These are phyloP conservation scores for Knufia petricola DNA, from an alignment of 2,329 filamentous ascomycete species.

Conservation along the genomic window DNA sequence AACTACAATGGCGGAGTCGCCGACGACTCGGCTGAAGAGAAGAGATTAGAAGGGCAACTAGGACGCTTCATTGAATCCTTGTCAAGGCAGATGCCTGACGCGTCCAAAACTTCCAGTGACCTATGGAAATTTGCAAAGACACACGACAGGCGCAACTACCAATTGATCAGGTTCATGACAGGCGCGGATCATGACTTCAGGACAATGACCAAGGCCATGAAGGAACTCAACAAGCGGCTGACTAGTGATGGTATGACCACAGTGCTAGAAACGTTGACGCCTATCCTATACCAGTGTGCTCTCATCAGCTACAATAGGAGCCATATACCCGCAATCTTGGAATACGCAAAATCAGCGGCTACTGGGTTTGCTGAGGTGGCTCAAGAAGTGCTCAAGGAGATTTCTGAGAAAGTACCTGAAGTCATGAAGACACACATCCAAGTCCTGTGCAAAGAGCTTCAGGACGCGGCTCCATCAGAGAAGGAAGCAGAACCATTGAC, in stretches of 20 bases:
- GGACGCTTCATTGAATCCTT: slow-evolving; percentile 64
- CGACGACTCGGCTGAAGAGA: slow-evolving; percentile 57
- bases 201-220: slow-evolving; percentile 80
- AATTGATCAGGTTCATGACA: slow-evolving; percentile 78
- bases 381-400: slow-evolving; percentile 83
- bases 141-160: slow-evolving; percentile 82
- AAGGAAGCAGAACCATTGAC: slow-evolving; percentile 58
- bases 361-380: slow-evolving; percentile 67
- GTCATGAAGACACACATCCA: slow-evolving; percentile 88
- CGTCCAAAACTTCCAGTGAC: slow-evolving; percentile 60
- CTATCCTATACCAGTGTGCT: slow-evolving; percentile 73
- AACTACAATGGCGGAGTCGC: slow-evolving; percentile 81
- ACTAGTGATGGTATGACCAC: slow-evolving; percentile 46
- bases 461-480: slow-evolving; percentile 66
- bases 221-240: slow-evolving; percentile 75
- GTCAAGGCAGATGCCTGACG: slow-evolving; percentile 66
- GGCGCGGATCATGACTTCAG: slow-evolving; percentile 82
- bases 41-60: slow-evolving; percentile 58
- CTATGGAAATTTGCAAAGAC: slow-evolving; percentile 83
- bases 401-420: slow-evolving; percentile 78
- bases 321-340: slow-evolving; percentile 82
- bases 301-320: slow-evolving; percentile 88
- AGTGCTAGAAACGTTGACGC: slow-evolving; percentile 68
- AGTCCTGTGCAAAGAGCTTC: slow-evolving; percentile 78
- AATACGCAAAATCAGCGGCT: slow-evolving; percentile 74